phyloP scores from a whole-genome alignment of 768 basidiomycete species.

The Russula virescens region DNA sequence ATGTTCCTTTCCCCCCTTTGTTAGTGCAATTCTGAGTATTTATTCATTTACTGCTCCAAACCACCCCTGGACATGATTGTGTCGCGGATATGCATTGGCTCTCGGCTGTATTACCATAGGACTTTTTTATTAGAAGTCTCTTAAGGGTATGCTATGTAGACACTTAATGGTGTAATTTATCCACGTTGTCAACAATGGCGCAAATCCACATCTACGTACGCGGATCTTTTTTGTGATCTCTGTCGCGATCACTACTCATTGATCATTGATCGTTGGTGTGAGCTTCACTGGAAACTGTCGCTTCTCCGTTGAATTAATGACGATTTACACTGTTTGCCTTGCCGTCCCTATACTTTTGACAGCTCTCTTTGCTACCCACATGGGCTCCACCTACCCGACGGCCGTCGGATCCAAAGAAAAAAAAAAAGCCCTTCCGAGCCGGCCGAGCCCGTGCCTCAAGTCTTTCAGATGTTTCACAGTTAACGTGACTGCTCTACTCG shows the following conservation, averaged over 20 bases:
- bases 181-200: slow-evolving; percentile 17
- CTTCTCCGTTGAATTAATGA: not conserved
- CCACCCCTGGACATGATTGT: slow-evolving; percentile 8
- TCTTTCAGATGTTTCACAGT: not conserved
- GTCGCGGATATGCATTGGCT: slow-evolving; percentile 18
- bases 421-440: no score
- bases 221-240: slow-evolving; percentile 17
- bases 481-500: not conserved
- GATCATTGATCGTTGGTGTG: slow-evolving; percentile 11
- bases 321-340: not conserved
- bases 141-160: slow-evolving; percentile 21
- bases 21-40: slow-evolving; percentile 16
- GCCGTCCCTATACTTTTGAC: no score
- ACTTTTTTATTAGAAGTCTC: slow-evolving; percentile 24
- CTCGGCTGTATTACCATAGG: slow-evolving; percentile 19
- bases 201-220: slow-evolving; percentile 19
- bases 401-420: not conserved
- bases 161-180: slow-evolving; percentile 24
- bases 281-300: slow-evolving; percentile 11
- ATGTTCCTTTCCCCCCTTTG: not conserved
- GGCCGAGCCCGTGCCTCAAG: not conserved
- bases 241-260: not conserved
- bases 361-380: no score
- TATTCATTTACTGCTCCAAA: slow-evolving; percentile 10
- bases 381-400: not conserved